Percentiles rank a stretch among this genome's conserved stretches.
Evolutionary conservation across 306 rosid species (phyloP).

Genomic region (Prunus mira): DNA sequence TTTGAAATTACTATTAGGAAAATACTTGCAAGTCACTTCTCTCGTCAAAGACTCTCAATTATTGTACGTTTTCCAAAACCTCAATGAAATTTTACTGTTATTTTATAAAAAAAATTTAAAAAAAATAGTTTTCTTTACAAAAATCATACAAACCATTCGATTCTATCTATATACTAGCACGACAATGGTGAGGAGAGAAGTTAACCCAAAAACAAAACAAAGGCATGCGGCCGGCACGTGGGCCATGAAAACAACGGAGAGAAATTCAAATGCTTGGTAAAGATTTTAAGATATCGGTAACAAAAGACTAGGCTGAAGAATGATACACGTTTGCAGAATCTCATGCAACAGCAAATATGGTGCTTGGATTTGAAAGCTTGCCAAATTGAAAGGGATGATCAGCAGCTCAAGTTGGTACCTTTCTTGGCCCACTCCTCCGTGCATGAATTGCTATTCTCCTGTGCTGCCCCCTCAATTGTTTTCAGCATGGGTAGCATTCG

Average conservation of each 20-base stretch:
- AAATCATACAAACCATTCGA: not conserved
- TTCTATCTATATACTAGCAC: not conserved
- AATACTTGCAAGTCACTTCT: not conserved
- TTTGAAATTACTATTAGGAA: not conserved
- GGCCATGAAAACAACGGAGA: not conserved
- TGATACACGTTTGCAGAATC: not conserved
- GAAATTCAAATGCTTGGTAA: not conserved
- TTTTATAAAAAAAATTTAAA: too few relatives aligned
- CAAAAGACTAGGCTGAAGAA: not conserved
- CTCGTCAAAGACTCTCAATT: not conserved
- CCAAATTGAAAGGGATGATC: not conserved
- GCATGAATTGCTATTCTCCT: not conserved
- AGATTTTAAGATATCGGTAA: not conserved
- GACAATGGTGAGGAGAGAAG: not conserved
- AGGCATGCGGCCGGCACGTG: not conserved
- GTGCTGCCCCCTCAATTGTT: not conserved
- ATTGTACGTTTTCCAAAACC: not conserved
- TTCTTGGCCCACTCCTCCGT: not conserved
- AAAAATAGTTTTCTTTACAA: not conserved
- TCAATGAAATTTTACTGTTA: not conserved
- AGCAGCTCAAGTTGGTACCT: not conserved
- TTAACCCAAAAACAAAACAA: not conserved
- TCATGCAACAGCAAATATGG: not conserved
- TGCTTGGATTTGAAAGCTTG: not conserved
- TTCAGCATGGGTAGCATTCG: not conserved